Base-by-base conservation (phyloP, 345 rosid species). In the Schrenkiella parvula region DNA sequence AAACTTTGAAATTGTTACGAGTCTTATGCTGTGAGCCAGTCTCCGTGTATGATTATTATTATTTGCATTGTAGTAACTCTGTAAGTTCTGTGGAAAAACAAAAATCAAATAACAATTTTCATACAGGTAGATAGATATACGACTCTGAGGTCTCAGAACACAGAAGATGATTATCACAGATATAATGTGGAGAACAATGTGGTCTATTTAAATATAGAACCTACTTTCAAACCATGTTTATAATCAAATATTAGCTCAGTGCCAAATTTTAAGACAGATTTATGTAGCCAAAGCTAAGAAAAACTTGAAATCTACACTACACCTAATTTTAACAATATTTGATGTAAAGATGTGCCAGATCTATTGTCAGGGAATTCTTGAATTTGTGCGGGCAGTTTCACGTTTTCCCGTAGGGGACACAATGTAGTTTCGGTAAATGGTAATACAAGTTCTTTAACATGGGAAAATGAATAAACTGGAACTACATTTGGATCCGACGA, bases 1-100 rank as follows among this genome's bases (percentile, higher is more conserved):
- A 75, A 60, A 57, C 79, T 75, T 68, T 75, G 42, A 75, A 47
- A 55, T 71, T 89, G 3, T 90, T 21, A 63, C 19, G 15, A 52
- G 13, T 9, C 18, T 4, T 14, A 0, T 63, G 6, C 1, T 22
- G 64, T 15, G 37, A 73, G 8, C 39, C 31, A 32, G 4, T 43
- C 53, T 61, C 25, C 19, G 4, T 25, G 14, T 64, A 5, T n/a
- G n/a, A n/a, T n/a, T 60, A 8, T 54, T 61, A 11, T 6, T 44
- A 39, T 31, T 25, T 55, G 42, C 44, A 26, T 29, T 18, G n/a
- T 72, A 64, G 63, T 15, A 47, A 51, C 37, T 71, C 14, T 52
- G 46, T 31, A 35, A 15, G 56, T 6, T 62, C 17, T 14, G 35
- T 71, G 7, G 43, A 10, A 50, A 64, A 1, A 3, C 2, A 12